Evolutionary conservation across 2,329 filamentous ascomycete genomes (phyloP).

Genomic region (Trichoderma polysporum): DNA sequence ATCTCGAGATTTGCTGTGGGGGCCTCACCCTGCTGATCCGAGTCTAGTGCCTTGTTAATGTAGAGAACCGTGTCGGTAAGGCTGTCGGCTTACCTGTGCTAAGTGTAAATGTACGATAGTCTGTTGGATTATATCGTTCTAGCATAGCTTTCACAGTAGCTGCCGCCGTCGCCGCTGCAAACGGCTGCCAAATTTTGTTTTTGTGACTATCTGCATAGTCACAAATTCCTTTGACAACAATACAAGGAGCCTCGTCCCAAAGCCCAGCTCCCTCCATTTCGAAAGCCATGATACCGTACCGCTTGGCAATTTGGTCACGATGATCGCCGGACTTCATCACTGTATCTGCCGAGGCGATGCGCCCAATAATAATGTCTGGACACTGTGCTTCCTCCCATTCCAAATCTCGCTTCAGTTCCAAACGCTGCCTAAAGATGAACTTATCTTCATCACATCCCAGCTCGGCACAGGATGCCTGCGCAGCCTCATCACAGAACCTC

Average conservation of each 20-base stretch:
- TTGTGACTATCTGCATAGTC: constrained; percentile 42
- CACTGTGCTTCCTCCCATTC: neutral
- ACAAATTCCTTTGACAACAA: too few species aligned
- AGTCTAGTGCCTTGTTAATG: neutral
- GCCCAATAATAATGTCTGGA: constrained; percentile 31
- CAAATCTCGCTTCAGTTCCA: neutral
- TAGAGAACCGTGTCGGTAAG: rapidly evolving
- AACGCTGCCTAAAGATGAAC: neutral
- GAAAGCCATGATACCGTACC: constrained; percentile 29
- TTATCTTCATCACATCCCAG: neutral
- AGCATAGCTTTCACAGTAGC: neutral
- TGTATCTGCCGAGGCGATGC: constrained; percentile 38
- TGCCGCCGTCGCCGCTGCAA: constrained; percentile 21
- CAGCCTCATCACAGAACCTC: neutral
- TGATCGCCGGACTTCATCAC: constrained; percentile 39
- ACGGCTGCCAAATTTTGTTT: constrained; percentile 34
- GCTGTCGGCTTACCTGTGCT: neutral
- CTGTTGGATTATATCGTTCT: neutral
- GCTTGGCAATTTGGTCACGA: constrained; percentile 34
- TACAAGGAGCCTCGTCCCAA: constrained; percentile 32
- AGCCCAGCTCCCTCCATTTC: constrained; percentile 36
- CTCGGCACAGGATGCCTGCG: neutral
- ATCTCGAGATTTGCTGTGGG: neutral
- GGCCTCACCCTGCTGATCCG: neutral
- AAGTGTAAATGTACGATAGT: neutral